These are phyloP conservation scores for Pythium apleroticum DNA, from an alignment of 352 stramenopile species.

Conservation along the genomic window DNA sequence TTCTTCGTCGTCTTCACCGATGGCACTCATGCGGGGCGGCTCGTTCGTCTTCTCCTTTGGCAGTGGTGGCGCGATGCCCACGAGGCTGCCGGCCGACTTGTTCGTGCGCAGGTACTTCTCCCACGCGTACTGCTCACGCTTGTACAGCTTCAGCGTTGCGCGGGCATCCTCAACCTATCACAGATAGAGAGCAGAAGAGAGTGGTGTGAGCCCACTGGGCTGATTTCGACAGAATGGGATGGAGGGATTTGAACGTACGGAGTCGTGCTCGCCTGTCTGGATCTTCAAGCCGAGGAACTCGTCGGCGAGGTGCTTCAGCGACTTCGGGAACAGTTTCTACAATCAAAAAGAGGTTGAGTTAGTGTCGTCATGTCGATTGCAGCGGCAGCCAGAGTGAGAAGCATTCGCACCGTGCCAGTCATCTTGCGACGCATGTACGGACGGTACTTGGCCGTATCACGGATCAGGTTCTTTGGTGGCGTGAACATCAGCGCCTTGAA, in stretches of 20 bases:
- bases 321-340: constrained; percentile 86
- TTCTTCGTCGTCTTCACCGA: constrained; percentile 33
- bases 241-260: constrained; percentile 33
- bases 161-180: constrained; percentile 75
- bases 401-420: constrained; percentile 63
- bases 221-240: neutral
- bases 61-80: constrained; percentile 48
- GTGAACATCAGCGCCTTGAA: constrained; percentile 88
- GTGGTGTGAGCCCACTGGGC: neutral
- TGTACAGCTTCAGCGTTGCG: constrained; percentile 77
- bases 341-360: neutral
- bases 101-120: constrained; percentile 79
- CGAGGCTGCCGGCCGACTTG: constrained; percentile 54
- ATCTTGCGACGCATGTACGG: constrained; percentile 87
- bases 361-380: neutral
- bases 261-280: constrained; percentile 86
- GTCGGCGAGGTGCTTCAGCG: constrained; percentile 70
- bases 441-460: constrained; percentile 81
- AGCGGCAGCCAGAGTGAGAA: neutral
- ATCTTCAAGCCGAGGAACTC: constrained; percentile 70
- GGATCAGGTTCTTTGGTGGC: constrained; percentile 74
- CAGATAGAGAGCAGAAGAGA: neutral
- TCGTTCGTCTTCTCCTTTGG: constrained; percentile 31
- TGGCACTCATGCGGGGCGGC: constrained; percentile 15
- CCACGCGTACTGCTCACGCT: constrained; percentile 80